Evolutionary conservation across 371 early-diverging fungal species (phyloP).

Genomic region (Phascolomyces articulosus): DNA sequence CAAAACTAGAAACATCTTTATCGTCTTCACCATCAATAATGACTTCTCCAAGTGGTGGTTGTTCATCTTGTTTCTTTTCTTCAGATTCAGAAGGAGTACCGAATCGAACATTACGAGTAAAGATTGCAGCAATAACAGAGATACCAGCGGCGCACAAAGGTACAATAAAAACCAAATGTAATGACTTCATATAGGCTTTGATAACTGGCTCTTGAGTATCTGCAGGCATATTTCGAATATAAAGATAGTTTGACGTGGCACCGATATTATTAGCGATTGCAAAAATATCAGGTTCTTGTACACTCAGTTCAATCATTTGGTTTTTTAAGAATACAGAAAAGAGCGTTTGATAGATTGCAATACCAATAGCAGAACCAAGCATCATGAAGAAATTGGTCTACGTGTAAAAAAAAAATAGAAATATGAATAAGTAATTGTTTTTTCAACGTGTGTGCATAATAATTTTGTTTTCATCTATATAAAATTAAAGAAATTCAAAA

Average conservation of each 20-base stretch:
- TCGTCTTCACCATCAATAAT: background rate
- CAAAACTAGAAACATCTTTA: too few relatives aligned
- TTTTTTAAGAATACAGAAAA: constrained; percentile 23
- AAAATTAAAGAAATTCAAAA: background rate
- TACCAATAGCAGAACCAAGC: constrained; percentile 41
- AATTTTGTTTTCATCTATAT: background rate
- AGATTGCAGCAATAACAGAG: constrained; percentile 52
- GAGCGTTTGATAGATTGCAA: constrained; percentile 44
- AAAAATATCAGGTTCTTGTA: constrained; percentile 24
- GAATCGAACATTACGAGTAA: constrained; percentile 41
- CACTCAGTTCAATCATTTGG: constrained; percentile 19
- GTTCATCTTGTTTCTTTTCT: background rate
- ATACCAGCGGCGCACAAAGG: constrained; percentile 59
- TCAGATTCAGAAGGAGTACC: constrained; percentile 13
- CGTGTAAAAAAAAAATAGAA: background rate
- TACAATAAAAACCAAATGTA: constrained; percentile 62
- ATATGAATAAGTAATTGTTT: background rate
- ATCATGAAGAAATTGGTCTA: constrained; percentile 44
- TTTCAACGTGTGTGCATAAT: too few relatives aligned
- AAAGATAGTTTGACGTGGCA: constrained; percentile 38
- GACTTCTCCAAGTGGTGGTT: background rate
- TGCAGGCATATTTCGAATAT: constrained; percentile 33
- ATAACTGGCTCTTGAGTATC: constrained; percentile 47
- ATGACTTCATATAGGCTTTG: constrained; percentile 58
- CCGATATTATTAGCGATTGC: constrained; percentile 27